Evolutionary conservation across 176 grass and related monocot species (phyloP).

Genomic region (Poa pratensis): DNA sequence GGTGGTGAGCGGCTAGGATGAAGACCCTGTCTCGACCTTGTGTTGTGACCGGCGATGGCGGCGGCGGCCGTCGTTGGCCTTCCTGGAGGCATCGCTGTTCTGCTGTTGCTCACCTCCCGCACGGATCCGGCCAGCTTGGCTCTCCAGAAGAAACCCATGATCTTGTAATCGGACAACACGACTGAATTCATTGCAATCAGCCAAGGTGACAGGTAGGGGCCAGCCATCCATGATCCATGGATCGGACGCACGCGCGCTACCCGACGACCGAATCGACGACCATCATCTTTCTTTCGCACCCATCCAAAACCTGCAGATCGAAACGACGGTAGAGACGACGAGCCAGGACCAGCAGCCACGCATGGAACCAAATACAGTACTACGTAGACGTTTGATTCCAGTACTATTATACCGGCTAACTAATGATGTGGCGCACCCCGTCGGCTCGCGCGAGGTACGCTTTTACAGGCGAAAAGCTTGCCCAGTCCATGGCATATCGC

Average conservation of each 20-base stretch:
- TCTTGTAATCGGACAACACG: no score
- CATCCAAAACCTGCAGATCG: background rate
- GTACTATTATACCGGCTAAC: background rate
- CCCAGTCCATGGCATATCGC: background rate
- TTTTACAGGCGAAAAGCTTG: background rate
- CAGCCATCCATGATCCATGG: no score
- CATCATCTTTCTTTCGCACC: background rate
- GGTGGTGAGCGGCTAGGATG: no score
- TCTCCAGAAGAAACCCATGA: no score
- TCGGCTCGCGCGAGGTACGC: background rate
- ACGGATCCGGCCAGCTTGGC: no score
- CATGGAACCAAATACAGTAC: background rate
- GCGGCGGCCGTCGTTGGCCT: no score
- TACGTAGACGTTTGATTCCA: background rate
- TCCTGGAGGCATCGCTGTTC: no score
- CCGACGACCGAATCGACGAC: constrained; percentile 8
- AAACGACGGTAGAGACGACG: background rate
- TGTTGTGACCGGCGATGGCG: no score
- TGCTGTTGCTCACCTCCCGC: no score
- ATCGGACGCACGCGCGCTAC: background rate
- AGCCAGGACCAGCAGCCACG: background rate
- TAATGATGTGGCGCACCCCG: constrained; percentile 12
- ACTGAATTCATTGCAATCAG: background rate
- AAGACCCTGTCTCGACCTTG: no score
- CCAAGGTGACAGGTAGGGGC: background rate